Base-by-base conservation (phyloP, 2,329 filamentous ascomycete species). In the Ilyonectria sp. region DNA sequence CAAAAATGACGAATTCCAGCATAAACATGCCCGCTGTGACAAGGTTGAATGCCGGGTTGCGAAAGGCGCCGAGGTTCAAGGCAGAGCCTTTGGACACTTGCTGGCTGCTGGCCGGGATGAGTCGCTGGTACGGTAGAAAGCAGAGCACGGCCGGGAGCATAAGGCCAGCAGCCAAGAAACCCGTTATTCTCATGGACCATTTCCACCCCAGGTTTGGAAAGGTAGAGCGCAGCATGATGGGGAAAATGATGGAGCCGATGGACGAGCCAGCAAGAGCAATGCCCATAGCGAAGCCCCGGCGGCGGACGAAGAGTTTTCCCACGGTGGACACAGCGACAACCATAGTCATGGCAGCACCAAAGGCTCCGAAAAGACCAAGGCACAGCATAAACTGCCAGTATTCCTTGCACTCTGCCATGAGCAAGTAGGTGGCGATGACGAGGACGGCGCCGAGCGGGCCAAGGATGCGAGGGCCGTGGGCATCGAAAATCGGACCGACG, bases 321-420 rank as follows among this genome's bases (percentile, higher is more conserved):
- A 81, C 72, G 3, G 76, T 65, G 10, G 78, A 76, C 11, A 81
- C 69, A 0, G 82, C 79, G 2, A 79, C 76, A 1, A 76, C 69
- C 56, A 81, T 82, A 1, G 81, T 69, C 23, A 82, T 72, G 5
- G 83, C 81, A 19, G 74, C 79, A 1, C 84, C 83, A 4, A 84
- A 60, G 3, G 85, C 84, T 11, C 82, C 78, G 29, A 82, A 81
- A 1, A 84, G 59, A 3, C 85, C 83, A 4, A 85, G 78, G 0
- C 79, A 77, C 4, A 86, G 76, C 33, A 86, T 74, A 44, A 86
- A 86, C 8, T 87, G 84, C 84, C 82, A 86, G 73, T 86, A 86
- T 23, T 74, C 59, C 6, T 73, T 76, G 70, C 85, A 87, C 60
- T 86, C 77, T 0, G 82, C 85, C 33, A 87, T 78, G 3, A 86